phyloP scores from a whole-genome alignment of 495 filamentous ascomycete species.

The Parachaetomium inaequale region DNA sequence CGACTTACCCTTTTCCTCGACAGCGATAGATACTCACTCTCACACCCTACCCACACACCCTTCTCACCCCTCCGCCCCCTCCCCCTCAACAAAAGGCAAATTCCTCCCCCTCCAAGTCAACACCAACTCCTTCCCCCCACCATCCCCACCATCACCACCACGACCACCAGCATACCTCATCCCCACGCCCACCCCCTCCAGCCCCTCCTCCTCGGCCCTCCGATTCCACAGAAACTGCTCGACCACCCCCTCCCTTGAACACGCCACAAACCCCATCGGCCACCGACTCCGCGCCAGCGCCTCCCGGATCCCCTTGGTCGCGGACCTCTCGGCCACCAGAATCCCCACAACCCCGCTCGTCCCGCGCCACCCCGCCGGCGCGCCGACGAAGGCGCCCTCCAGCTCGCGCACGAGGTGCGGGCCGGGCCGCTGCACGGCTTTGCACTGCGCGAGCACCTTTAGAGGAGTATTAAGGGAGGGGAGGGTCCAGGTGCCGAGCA shows the following conservation, averaged over 20 bases:
- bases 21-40: neutral
- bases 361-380: conserved; percentile 64
- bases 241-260: conserved; percentile 47
- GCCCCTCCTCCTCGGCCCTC: conserved; percentile 57
- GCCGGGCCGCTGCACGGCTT: conserved; percentile 55
- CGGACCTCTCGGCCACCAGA: conserved; percentile 49
- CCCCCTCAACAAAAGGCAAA: conserved; percentile 15
- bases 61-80: neutral
- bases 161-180: conserved; percentile 41
- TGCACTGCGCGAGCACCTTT: conserved; percentile 78
- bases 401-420: conserved; percentile 77
- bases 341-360: conserved; percentile 55
- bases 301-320: conserved; percentile 57
- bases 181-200: conserved; percentile 61
- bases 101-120: conserved; percentile 58
- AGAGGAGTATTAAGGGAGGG: conserved; percentile 36
- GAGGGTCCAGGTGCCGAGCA: conserved; percentile 74
- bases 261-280: conserved; percentile 60
- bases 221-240: conserved; percentile 70
- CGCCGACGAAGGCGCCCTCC: conserved; percentile 71
- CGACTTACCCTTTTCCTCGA: neutral
- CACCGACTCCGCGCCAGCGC: conserved; percentile 61
- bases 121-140: conserved; percentile 33
- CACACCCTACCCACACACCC: neutral
- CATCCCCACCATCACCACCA: conserved; percentile 35